Percentiles rank a stretch among this genome's conserved stretches.
Conservation (phyloP, 2,329 filamentous ascomycete species). For the Chrysosporium queenslandicum region DNA sequence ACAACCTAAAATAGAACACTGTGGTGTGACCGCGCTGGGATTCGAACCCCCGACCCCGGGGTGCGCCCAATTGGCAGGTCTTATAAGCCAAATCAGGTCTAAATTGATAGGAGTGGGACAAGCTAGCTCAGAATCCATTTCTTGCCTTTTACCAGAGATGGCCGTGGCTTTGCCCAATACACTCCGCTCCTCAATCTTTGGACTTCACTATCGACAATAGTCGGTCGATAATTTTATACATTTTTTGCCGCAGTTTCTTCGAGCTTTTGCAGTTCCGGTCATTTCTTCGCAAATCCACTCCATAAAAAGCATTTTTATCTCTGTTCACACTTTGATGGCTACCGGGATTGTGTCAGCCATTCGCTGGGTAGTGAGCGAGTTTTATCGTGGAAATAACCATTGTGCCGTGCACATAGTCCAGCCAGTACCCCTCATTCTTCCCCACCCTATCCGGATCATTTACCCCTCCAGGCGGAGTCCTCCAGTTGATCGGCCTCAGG, state of each 20-base stretch:
- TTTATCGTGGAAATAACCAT: neutral
- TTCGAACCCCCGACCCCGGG: slow-evolving; percentile 24
- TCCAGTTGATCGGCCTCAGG: too few relatives aligned
- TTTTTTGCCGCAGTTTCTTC: slow-evolving; percentile 16
- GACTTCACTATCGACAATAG: slow-evolving; percentile 35
- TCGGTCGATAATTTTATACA: slow-evolving; percentile 33
- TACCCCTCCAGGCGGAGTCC: neutral
- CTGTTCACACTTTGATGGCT: neutral
- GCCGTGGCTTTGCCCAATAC: slow-evolving; percentile 54
- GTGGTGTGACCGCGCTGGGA: slow-evolving; percentile 2
- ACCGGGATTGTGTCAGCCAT: too few relatives aligned
- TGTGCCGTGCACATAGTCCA: neutral
- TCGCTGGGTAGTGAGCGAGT: neutral
- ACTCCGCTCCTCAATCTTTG: slow-evolving; percentile 53
- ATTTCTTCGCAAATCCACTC: slow-evolving; percentile 1
- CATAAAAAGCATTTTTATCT: too few relatives aligned
- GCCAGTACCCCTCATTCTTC: neutral
- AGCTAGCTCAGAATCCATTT: slow-evolving; percentile 61
- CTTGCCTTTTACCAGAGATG: slow-evolving; percentile 75
- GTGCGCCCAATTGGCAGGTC: neutral
- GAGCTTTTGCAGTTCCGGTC: neutral
- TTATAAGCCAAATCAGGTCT: slow-evolving; percentile 10
- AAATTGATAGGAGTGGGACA: slow-evolving; percentile 51
- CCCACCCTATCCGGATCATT: neutral
- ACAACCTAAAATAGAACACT: neutral